Base-by-base conservation (phyloP, 2,329 filamentous ascomycete species). In the Paracamarosporium sp. region DNA sequence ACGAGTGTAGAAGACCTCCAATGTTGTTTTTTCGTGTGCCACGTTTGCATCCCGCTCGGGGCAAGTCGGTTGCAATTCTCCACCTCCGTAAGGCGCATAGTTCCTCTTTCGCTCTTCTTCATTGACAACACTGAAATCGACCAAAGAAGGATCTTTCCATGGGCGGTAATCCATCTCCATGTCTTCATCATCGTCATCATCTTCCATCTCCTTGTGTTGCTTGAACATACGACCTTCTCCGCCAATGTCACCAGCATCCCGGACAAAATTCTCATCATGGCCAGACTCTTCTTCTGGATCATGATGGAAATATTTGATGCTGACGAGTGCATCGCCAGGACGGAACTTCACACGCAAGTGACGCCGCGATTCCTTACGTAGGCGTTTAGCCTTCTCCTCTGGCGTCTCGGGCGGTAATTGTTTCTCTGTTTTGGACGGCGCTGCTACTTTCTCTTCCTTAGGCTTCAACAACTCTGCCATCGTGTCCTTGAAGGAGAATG, bases 271-370 rank as follows among this genome's bases (percentile, higher is more conserved):
- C 54, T 83, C 81, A 53, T 86, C 85, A 54, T 90, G 84, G 52
- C 87, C 88, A 56, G 88, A 82, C 64, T 92, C 89, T 70, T 93
- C 90, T 1, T 85, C 83, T 1, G 86, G 87, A 60, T 92, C 88
- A 66, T 91, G 90, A 53, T 87, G 86, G 76, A 93, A 93, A 48
- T 88, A 79, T 61, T 86, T 85, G 53, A 92, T 80, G 64, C 90
- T 81, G 1, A 88, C 88, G 28, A 94, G 81, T 28, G 87, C 84
- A 17, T 84, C 79, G 48, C 89, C 90, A 0, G 86, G 83, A 69
- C 88, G 90, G 83, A 90, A 94, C 6, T 79, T 84, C 5, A 94
- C 91, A 12, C 88, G 84, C 22, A 93, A 79, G 61, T 89, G 86
- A 33, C 89, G 84, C 47, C 90, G 85, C 57, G 86, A 83, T 71